Conservation (phyloP, 176 grass and related monocot species). For the Coix lacrymajobi region DNA sequence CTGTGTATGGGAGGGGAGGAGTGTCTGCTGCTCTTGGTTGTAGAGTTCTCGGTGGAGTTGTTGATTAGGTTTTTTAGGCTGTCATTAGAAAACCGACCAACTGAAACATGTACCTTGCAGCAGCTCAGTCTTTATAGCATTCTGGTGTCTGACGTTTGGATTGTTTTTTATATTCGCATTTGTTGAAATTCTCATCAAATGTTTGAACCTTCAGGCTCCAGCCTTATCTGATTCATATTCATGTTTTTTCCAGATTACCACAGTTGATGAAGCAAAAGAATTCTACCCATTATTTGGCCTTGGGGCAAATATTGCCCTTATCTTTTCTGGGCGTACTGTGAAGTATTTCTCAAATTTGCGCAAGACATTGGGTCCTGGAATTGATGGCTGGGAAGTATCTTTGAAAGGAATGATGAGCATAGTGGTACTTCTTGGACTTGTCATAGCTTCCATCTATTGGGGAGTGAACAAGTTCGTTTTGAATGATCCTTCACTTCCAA, state of each 20-base stretch:
- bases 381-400: conserved; percentile 88
- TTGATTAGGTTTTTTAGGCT: not conserved
- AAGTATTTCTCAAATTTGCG: conserved; percentile 92
- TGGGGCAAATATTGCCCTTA: conserved; percentile 80
- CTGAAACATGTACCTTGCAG: not conserved
- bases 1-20: not conserved
- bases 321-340: conserved; percentile 75
- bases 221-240: not conserved
- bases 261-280: conserved; percentile 87
- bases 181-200: not conserved
- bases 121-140: not conserved
- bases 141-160: not conserved
- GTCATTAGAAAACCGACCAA: not conserved
- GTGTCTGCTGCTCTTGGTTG: not conserved
- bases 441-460: conserved; percentile 72
- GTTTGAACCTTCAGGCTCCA: not conserved
- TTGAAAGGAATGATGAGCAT: conserved; percentile 98
- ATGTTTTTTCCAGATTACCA: conserved; percentile 64
- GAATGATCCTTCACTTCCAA: conserved; percentile 74
- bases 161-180: not conserved
- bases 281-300: conserved; percentile 91
- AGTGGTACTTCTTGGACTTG: conserved; percentile 68
- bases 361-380: conserved; percentile 71
- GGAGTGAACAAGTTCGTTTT: conserved; percentile 75
- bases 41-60: not conserved